Percentiles rank a stretch among this genome's conserved stretches.
Conservation (phyloP, 768 basidiomycete genomes). For the Leccinum subgranulosum region DNA sequence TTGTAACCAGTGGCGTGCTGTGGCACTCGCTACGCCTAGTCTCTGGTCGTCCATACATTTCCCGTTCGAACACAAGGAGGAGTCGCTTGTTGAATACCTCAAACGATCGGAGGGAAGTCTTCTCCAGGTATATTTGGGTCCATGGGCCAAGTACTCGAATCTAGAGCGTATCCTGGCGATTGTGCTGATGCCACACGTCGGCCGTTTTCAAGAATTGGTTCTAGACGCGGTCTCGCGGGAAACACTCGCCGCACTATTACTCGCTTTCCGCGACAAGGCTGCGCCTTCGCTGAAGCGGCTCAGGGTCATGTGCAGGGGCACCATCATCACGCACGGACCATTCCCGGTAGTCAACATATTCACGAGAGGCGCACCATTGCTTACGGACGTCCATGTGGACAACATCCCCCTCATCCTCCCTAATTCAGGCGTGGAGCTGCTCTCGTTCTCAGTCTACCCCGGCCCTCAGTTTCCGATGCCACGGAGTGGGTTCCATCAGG, state of each 20-base stretch:
- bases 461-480: constrained; percentile 32
- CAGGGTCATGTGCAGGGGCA: constrained; percentile 30
- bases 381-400: constrained; percentile 34
- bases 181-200: constrained; percentile 29
- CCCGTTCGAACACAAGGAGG: constrained; percentile 28
- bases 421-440: constrained; percentile 15
- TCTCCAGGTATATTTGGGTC: constrained; percentile 32
- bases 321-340: constrained; percentile 26
- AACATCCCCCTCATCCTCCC: constrained; percentile 27
- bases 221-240: constrained; percentile 31
- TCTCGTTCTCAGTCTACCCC: constrained; percentile 34
- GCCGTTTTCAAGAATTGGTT: constrained; percentile 28
- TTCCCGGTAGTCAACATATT: constrained; percentile 25
- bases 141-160: constrained; percentile 32
- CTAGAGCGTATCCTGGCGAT: constrained; percentile 22
- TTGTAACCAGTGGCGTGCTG: constrained; percentile 32
- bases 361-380: constrained; percentile 30
- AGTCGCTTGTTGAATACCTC: constrained; percentile 32
- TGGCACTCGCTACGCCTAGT: constrained; percentile 32
- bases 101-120: constrained; percentile 29
- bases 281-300: constrained; percentile 27
- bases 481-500: constrained; percentile 21
- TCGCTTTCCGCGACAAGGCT: constrained; percentile 23
- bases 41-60: constrained; percentile 36
- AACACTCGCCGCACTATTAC: constrained; percentile 22